phyloP scores from a whole-genome alignment of 192 early-diverging fungal genomes.

The Allomyces arbusculus region DNA sequence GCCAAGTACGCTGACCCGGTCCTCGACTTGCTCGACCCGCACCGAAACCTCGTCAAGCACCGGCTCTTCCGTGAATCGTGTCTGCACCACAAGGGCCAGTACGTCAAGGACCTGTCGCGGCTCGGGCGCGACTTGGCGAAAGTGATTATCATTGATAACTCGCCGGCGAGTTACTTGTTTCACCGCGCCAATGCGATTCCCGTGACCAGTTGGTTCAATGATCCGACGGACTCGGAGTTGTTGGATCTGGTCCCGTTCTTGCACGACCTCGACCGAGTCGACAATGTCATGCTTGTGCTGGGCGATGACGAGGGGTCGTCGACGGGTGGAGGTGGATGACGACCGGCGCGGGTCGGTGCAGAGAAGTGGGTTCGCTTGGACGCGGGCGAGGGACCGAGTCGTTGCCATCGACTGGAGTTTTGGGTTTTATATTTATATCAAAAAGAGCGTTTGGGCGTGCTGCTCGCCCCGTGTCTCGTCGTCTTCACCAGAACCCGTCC shows the following conservation, averaged over 20 bases:
- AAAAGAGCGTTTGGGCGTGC: too few species aligned
- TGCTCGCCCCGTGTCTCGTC: too few species aligned
- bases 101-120: slow-evolving; percentile 87
- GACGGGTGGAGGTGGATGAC: too few species aligned
- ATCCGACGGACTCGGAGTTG: slow-evolving; percentile 90
- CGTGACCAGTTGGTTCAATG: slow-evolving; percentile 90
- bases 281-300: slow-evolving; percentile 69
- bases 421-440: too few species aligned
- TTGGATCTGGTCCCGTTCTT: slow-evolving; percentile 85
- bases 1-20: slow-evolving; percentile 98
- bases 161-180: slow-evolving; percentile 83
- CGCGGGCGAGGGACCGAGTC: too few species aligned
- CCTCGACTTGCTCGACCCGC: slow-evolving; percentile 71
- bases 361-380: too few species aligned
- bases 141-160: slow-evolving; percentile 89
- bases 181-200: slow-evolving; percentile 91
- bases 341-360: too few species aligned
- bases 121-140: slow-evolving; percentile 66
- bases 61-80: slow-evolving; percentile 91
- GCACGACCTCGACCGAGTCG: slow-evolving; percentile 68
- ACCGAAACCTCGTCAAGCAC: slow-evolving; percentile 61
- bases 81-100: slow-evolving; percentile 81
- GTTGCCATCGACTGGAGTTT: too few species aligned
- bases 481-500: too few species aligned
- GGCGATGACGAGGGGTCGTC: slow-evolving; percentile 13